phyloP scores from a whole-genome alignment of 2,329 filamentous ascomycete species.

The Ophiostoma montium region DNA sequence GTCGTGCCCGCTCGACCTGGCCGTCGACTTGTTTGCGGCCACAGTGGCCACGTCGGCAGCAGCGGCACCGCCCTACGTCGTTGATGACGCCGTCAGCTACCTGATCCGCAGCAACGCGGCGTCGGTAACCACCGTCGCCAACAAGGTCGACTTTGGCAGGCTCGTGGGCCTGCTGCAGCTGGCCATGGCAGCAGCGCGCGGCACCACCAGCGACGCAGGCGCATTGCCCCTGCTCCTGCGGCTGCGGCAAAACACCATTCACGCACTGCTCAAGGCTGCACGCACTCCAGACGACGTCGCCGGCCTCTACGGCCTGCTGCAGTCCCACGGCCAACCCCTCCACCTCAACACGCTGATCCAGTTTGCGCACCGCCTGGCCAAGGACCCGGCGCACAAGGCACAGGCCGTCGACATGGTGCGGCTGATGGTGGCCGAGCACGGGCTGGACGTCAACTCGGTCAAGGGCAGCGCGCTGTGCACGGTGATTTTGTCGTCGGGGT shows the following conservation, averaged over 20 bases:
- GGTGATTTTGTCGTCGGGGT: conserved; percentile 30
- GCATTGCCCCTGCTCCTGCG: conserved; percentile 16
- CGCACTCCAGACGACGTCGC: conserved; percentile 14
- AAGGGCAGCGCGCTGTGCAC: conserved; percentile 42
- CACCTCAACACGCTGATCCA: conserved; percentile 32
- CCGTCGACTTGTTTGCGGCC: conserved; percentile 22
- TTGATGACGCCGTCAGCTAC: conserved; percentile 23
- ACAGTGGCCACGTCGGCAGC: conserved; percentile 23
- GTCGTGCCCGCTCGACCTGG: conserved; percentile 20
- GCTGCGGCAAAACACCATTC: conserved; percentile 25
- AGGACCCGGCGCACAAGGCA: conserved; percentile 23
- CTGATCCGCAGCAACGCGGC: conserved; percentile 13
- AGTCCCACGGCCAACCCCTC: conserved; percentile 18
- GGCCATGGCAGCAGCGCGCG: not conserved
- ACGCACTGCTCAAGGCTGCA: conserved; percentile 8
- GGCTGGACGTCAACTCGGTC: conserved; percentile 31
- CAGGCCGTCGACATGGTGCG: conserved; percentile 31
- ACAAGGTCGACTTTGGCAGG: not conserved
- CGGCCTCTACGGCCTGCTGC: conserved; percentile 24
- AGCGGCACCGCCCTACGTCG: conserved; percentile 23
- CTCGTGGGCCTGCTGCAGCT: conserved; percentile 1
- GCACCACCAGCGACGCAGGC: conserved; percentile 7
- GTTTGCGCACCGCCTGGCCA: conserved; percentile 33
- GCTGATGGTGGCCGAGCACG: conserved; percentile 19
- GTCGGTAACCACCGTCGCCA: not conserved